Evolutionary conservation across 345 rosid genomes (phyloP), one percentile per base, ranked within the genome.

Genomic region (Kernera saxatilis): DNA sequence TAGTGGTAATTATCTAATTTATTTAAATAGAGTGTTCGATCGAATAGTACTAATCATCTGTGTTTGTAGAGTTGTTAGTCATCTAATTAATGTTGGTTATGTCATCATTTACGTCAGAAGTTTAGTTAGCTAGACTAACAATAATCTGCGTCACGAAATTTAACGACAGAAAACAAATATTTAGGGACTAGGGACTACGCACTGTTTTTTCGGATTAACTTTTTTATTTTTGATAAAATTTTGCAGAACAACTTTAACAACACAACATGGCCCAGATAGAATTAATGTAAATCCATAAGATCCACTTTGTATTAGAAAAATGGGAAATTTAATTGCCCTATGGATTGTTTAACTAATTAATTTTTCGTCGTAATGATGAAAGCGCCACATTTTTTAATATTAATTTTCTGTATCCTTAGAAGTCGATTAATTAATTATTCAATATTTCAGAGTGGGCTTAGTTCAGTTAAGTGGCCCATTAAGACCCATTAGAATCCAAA

Each of bases 291-390:
- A 26, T n/a, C n/a, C n/a, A n/a, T n/a, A n/a, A n/a, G n/a, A n/a
- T n/a, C 66, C 32, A 58, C 26, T 58, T 58, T 55, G 56, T 39
- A 52, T 26, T 67, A 67, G 5, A 39, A 67, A 67, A 51, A 52
- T 52, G 33, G 3, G 11, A 52, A 27, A 15, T 4, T 17, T 48
- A 25, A 26, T 35, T 25, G n/a, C 15, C n/a, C 13, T 36, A 12
- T 69, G 35, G 26, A 45, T 33, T 23, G 30, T 23, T 27, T 5
- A 14, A 54, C 7, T 41, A 13, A 5, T 13, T 40, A 44, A 13
- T 23, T 3, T 15, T 61, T 60, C 14, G 11, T 12, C 8, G 69
- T 46, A 13, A 63, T 37, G 26, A 66, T 39, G 27, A 66, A 65
- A 53, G 21, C 19, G 52, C 9, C 12, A 25, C 49, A 26, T 14